These are phyloP conservation scores for Ophiocordyceps camponoti-leonardi DNA, from an alignment of 2,329 filamentous ascomycete genomes.

Conservation along the genomic window DNA sequence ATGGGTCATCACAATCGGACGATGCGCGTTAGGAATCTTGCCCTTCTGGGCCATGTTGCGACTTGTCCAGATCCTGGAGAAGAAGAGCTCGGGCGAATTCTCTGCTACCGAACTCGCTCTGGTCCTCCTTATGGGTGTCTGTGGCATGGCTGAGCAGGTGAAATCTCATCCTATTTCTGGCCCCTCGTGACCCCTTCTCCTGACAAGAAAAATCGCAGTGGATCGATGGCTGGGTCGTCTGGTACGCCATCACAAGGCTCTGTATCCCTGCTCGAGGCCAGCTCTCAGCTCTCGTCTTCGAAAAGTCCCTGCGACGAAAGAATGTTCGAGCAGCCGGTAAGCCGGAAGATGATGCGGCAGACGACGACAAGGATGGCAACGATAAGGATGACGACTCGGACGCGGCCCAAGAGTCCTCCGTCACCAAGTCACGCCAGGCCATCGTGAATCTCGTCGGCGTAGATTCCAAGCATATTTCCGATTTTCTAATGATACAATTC, in stretches of 20 bases:
- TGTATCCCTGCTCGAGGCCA: conserved; percentile 51
- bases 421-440: conserved; percentile 38
- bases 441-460: conserved; percentile 69
- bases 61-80: conserved; percentile 48
- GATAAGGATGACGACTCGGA: conserved; percentile 10
- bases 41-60: conserved; percentile 54
- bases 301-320: conserved; percentile 61
- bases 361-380: conserved; percentile 22
- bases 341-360: conserved; percentile 13
- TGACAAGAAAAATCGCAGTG: conserved; percentile 16
- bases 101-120: conserved; percentile 42
- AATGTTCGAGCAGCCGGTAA: conserved; percentile 47
- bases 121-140: conserved; percentile 44
- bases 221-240: conserved; percentile 49
- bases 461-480: conserved; percentile 50
- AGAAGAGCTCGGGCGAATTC: conserved; percentile 23
- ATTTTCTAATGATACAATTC: conserved; percentile 51
- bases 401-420: conserved; percentile 34
- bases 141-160: conserved; percentile 35
- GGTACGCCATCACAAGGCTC: conserved; percentile 46
- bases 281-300: conserved; percentile 55
- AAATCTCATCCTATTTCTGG: conserved; percentile 2
- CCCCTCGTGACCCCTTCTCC: background rate
- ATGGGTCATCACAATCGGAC: conserved; percentile 34
- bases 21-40: conserved; percentile 44